These are phyloP conservation scores for Sonneratia caseolaris DNA, from an alignment of 345 rosid species.

Conservation along the genomic window DNA sequence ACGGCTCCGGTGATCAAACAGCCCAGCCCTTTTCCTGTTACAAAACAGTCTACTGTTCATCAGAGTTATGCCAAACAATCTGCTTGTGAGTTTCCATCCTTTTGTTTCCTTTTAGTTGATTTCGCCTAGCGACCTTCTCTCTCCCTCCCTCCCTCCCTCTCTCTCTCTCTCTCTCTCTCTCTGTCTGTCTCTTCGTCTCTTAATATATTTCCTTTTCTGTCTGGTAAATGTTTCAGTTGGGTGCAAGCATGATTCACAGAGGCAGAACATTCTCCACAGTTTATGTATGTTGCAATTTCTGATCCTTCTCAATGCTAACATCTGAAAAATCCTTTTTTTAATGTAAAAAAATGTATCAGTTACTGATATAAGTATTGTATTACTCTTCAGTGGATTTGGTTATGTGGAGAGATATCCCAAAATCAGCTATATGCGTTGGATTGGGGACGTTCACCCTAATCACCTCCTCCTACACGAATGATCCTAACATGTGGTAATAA, in stretches of 20 bases:
- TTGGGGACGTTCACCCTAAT: slow-evolving; percentile 65
- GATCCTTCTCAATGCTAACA: slow-evolving; percentile 6
- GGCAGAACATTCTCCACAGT: slow-evolving; percentile 58
- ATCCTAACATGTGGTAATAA: slow-evolving; percentile 57
- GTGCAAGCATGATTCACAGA: slow-evolving; percentile 26
- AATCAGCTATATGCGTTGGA: slow-evolving; percentile 69
- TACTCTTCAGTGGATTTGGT: slow-evolving; percentile 62
- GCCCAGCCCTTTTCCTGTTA: slow-evolving; percentile 29
- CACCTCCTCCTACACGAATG: slow-evolving; percentile 69
- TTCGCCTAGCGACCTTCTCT: background rate
- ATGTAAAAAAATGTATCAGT: too few species aligned
- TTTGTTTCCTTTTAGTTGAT: slow-evolving; percentile 13
- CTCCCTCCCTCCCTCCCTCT: background rate
- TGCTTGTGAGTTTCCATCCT: slow-evolving; percentile 15
- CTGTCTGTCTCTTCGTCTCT: slow-evolving; percentile 3
- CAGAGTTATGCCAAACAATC: slow-evolving; percentile 27
- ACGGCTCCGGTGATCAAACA: slow-evolving; percentile 34
- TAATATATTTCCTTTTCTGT: background rate
- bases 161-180: slow-evolving; percentile 2
- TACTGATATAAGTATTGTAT: background rate
- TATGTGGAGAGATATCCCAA: slow-evolving; percentile 87
- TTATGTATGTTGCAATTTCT: slow-evolving; percentile 34
- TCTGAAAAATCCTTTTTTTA: background rate
- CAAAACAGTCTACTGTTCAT: slow-evolving; percentile 32
- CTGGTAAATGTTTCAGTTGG: slow-evolving; percentile 16